phyloP scores from a whole-genome alignment of 345 rosid genomes.

The Reutealis trisperma region DNA sequence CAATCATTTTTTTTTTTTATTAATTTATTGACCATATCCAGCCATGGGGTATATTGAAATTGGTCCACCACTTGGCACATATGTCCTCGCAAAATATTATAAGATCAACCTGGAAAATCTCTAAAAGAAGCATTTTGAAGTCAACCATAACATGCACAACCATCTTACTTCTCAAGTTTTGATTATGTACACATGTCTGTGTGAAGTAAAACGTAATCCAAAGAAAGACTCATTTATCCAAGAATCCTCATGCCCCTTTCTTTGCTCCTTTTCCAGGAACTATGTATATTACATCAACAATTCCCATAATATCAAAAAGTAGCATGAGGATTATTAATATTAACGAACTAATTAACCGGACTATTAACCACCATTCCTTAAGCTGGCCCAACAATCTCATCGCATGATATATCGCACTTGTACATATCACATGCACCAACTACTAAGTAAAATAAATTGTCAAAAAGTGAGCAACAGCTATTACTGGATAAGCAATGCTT shows the following conservation, averaged over 20 bases:
- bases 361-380: background rate
- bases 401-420: background rate
- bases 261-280: background rate
- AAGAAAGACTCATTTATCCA: background rate
- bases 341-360: background rate
- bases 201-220: background rate
- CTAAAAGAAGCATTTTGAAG: background rate
- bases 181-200: background rate
- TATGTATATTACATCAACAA: background rate
- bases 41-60: background rate
- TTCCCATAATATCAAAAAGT: background rate
- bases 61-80: slow-evolving; percentile 7
- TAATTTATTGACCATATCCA: background rate
- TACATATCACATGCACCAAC: background rate
- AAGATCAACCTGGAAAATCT: background rate
- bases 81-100: background rate
- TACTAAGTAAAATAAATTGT: background rate
- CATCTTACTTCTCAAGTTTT: background rate
- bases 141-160: background rate
- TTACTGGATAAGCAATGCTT: background rate
- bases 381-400: background rate
- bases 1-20: background rate
- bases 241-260: background rate
- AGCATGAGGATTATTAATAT: too few relatives aligned
- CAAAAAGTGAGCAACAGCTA: background rate